Evolutionary conservation across 2,329 filamentous ascomycete genomes (phyloP), one percentile per base, ranked within the genome.

Genomic region (Penicillium sp.): DNA sequence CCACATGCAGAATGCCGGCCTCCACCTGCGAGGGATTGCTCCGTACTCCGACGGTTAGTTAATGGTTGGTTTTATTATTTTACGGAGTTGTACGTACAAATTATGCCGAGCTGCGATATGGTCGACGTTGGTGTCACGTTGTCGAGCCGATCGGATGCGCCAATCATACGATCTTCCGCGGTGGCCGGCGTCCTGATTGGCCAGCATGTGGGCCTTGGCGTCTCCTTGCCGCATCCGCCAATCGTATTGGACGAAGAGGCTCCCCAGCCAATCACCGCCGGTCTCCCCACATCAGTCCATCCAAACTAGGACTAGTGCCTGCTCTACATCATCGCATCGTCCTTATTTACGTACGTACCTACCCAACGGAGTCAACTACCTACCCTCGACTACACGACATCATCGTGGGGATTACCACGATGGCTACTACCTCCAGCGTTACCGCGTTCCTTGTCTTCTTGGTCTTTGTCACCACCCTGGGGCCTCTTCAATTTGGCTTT

Each of bases 401-500:
- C 28, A n/a, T n/a, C n/a, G n/a, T n/a, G n/a, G 33, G 16, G 40
- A n/a, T n/a, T 20, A 18, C 2, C 33, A 28, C 30, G 40, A 55
- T 55, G 52, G 43, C 52, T 21, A 11, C 56, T 21, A 42, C 49
- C 3, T 66, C 64, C 7, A 64, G 56, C 50, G 77, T 91, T 55
- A 94, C 90, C 35, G 79, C 84, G 5, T 96, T 91, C 73, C 84
- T 97, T 65, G 69, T 94, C 66, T 83, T 90, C 67, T 76, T 94
- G 47, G 82, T 97, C 55, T 75, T 85, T 59, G 80, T 92, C 58
- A 84, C 89, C 45, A 95, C 91, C 0, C 76, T 97, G 18, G 94
- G 93, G 0, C 91, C 94, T 1, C 82, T 97, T 46, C 91, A 97
- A 67, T 99, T 97, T 70, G 94, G 94, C 61, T 97, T 90, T 74